Evolutionary conservation across 768 basidiomycete genomes (phyloP).

Genomic region (Suillus variegatus): DNA sequence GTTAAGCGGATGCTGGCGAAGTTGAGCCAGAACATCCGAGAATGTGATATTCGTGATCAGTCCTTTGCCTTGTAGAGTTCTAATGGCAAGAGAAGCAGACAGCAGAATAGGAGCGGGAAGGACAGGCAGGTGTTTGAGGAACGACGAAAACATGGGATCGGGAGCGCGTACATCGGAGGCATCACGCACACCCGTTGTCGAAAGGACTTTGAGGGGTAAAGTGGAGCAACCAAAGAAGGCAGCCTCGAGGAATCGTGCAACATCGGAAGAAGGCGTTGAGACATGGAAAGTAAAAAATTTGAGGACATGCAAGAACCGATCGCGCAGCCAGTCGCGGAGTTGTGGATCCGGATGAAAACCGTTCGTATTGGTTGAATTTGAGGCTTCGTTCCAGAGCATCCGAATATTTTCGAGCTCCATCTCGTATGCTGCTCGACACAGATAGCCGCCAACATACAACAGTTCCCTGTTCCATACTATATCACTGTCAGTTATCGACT

Average conservation of each 20-base stretch:
- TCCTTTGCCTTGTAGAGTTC: conserved; percentile 57
- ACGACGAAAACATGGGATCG: conserved; percentile 66
- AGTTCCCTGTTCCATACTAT: conserved; percentile 91
- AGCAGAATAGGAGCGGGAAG: conserved; percentile 61
- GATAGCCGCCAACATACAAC: conserved; percentile 79
- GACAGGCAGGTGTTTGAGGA: conserved; percentile 77
- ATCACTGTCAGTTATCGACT: not conserved
- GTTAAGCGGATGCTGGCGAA: conserved; percentile 66
- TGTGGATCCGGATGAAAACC: conserved; percentile 39
- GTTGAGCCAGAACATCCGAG: conserved; percentile 78
- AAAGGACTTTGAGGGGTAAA: conserved; percentile 67
- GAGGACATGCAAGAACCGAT: conserved; percentile 73
- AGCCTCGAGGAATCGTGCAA: conserved; percentile 67
- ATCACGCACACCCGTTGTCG: conserved; percentile 69
- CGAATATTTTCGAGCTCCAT: conserved; percentile 67
- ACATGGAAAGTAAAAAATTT: conserved; percentile 88
- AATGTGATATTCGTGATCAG: conserved; percentile 78
- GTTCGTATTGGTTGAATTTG: conserved; percentile 30
- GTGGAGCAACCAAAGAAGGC: conserved; percentile 75
- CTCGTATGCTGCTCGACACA: conserved; percentile 84
- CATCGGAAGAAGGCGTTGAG: conserved; percentile 84
- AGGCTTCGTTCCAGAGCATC: conserved; percentile 57
- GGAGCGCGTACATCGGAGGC: conserved; percentile 73
- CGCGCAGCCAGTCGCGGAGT: conserved; percentile 50
- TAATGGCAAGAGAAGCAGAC: conserved; percentile 61